phyloP scores from a whole-genome alignment of 345 rosid species.

The Arabidopsis thaliana region DNA sequence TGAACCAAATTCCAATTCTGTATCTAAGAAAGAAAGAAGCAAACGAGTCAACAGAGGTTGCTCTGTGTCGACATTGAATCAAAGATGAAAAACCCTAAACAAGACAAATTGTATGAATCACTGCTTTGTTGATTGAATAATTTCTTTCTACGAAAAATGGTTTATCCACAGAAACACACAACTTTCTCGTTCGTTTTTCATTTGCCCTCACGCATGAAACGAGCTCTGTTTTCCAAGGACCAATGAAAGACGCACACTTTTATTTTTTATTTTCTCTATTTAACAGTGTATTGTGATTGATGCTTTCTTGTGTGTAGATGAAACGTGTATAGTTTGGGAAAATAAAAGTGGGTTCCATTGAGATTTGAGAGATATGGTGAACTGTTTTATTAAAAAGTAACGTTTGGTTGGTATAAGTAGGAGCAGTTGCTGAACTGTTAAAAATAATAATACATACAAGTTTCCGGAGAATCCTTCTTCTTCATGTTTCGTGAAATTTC shows the following conservation, averaged over 20 bases:
- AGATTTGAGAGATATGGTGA: constrained; percentile 25
- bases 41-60: constrained; percentile 21
- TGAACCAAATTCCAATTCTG: background rate
- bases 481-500: constrained; percentile 31
- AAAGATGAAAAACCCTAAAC: constrained; percentile 19
- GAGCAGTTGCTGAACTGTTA: constrained; percentile 37
- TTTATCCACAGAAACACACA: constrained; percentile 41
- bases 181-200: constrained; percentile 45
- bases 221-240: constrained; percentile 21
- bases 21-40: background rate
- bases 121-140: background rate
- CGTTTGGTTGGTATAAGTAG: constrained; percentile 34
- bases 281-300: background rate
- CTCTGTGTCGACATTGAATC: constrained; percentile 34
- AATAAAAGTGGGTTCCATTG: constrained; percentile 35
- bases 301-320: constrained; percentile 10
- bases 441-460: background rate
- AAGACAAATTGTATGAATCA: background rate
- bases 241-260: constrained; percentile 34
- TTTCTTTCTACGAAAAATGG: constrained; percentile 32
- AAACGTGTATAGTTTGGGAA: constrained; percentile 23
- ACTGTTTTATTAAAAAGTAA: constrained; percentile 4
- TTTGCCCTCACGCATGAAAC: constrained; percentile 28
- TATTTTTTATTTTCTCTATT: background rate
- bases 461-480: constrained; percentile 3